phyloP scores from a whole-genome alignment of 208 protist genomes.

The Trypanosoma cruzi region DNA sequence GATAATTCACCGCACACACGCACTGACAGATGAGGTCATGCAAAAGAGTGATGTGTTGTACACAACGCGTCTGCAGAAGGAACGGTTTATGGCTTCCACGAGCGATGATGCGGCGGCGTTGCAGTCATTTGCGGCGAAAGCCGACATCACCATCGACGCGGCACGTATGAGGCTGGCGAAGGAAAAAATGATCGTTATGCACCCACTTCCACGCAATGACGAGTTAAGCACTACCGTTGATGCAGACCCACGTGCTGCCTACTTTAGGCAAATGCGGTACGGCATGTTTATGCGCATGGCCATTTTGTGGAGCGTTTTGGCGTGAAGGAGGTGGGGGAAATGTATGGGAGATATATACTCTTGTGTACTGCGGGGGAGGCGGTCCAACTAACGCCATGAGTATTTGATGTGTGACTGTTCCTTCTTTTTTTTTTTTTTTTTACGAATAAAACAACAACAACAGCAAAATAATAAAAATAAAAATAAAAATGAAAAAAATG shows the following conservation, averaged over 20 bases:
- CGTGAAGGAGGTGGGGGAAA: constrained; percentile 21
- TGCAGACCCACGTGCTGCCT: constrained; percentile 94
- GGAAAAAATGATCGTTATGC: constrained; percentile 96
- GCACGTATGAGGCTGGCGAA: constrained; percentile 73
- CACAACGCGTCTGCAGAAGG: constrained; percentile 97
- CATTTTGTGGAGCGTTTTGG: constrained; percentile 93
- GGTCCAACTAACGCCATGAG: too few species aligned
- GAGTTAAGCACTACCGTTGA: constrained; percentile 95
- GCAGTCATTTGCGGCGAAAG: constrained; percentile 91
- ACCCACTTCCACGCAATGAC: constrained; percentile 97
- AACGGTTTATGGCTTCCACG: constrained; percentile 87
- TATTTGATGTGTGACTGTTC: too few species aligned
- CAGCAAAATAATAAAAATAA: not conserved
- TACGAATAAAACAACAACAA: too few species aligned
- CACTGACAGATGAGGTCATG: constrained; percentile 65
- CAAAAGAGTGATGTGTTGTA: constrained; percentile 96
- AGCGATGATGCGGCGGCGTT: constrained; percentile 51
- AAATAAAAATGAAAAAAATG: not conserved
- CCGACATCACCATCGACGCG: constrained; percentile 71
- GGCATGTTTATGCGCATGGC: constrained; percentile 99
- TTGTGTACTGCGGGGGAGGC: not conserved
- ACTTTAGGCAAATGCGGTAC: constrained; percentile 98
- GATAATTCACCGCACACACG: constrained; percentile 26
- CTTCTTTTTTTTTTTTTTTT: too few species aligned
- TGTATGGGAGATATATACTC: not conserved